Conservation (phyloP, 2,329 filamentous ascomycete species). For the Davidsoniella eucalypti region DNA sequence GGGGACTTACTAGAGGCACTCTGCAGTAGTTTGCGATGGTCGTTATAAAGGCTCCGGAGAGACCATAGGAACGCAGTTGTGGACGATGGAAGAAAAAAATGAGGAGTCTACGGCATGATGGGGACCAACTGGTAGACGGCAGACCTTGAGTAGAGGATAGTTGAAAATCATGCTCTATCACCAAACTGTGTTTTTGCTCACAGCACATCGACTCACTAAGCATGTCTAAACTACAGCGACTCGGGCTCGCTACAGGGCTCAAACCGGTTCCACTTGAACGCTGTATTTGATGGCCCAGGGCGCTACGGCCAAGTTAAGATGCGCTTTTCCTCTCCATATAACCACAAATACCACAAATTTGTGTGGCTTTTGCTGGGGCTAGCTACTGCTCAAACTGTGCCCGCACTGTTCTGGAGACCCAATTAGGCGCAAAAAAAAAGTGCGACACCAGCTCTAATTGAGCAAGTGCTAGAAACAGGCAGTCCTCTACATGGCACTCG, state of each 20-base stretch:
- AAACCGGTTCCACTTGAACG: neutral
- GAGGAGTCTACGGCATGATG: constrained; percentile 7
- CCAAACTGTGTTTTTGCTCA: neutral
- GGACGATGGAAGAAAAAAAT: constrained; percentile 8
- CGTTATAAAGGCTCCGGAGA: neutral
- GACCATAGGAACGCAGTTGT: constrained; percentile 5
- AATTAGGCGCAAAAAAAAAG: constrained; percentile 13
- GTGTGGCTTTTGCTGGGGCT: constrained; percentile 7
- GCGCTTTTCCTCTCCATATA: neutral
- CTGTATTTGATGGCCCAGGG: neutral
- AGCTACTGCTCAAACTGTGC: constrained; percentile 7
- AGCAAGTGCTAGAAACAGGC: neutral
- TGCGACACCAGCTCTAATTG: constrained; percentile 9
- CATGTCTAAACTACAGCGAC: too few relatives aligned
- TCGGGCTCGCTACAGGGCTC: too few relatives aligned
- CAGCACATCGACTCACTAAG: neutral
- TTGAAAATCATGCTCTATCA: too few relatives aligned
- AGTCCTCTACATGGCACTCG: too few relatives aligned
- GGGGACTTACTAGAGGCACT: constrained; percentile 4
- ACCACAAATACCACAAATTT: constrained; percentile 7
- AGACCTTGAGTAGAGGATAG: neutral
- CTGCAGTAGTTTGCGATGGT: constrained; percentile 9
- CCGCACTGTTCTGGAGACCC: constrained; percentile 11
- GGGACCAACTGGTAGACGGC: neutral
- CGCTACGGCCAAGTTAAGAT: constrained; percentile 1